Percentiles rank a stretch among this genome's conserved stretches.
phyloP scores from a whole-genome alignment of 148 eudicot genomes.

The Beta vulgaris region DNA sequence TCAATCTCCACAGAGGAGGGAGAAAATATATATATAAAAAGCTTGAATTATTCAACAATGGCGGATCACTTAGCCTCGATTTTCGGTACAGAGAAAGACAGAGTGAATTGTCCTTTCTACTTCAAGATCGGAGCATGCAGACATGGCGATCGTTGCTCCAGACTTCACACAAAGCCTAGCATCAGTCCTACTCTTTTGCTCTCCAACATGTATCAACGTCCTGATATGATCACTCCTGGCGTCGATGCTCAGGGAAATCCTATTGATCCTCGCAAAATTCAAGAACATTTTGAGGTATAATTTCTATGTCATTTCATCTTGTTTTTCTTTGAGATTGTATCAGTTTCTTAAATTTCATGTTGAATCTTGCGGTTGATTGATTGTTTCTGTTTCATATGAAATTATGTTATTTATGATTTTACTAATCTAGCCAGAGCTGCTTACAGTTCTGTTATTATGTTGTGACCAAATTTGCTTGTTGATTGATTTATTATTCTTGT shows the following conservation, averaged over 20 bases:
- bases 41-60: slow-evolving; percentile 32
- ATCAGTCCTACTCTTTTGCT: slow-evolving; percentile 60
- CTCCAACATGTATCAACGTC: slow-evolving; percentile 70
- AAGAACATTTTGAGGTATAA: slow-evolving; percentile 58
- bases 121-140: slow-evolving; percentile 78
- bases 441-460: no score
- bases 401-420: no score
- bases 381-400: neutral
- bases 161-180: slow-evolving; percentile 70
- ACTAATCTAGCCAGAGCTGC: no score
- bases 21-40: slow-evolving; percentile 26
- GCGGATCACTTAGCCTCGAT: slow-evolving; percentile 73
- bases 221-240: slow-evolving; percentile 75
- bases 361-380: neutral
- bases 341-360: neutral
- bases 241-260: slow-evolving; percentile 66
- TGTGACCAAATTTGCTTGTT: neutral
- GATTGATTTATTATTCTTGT: neutral
- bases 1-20: neutral
- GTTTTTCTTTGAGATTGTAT: neutral
- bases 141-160: slow-evolving; percentile 67
- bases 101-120: slow-evolving; percentile 75
- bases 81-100: slow-evolving; percentile 64
- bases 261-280: slow-evolving; percentile 62
- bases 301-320: neutral